Conservation (phyloP, 2,329 filamentous ascomycete genomes). For the Venturia oleaginea region DNA sequence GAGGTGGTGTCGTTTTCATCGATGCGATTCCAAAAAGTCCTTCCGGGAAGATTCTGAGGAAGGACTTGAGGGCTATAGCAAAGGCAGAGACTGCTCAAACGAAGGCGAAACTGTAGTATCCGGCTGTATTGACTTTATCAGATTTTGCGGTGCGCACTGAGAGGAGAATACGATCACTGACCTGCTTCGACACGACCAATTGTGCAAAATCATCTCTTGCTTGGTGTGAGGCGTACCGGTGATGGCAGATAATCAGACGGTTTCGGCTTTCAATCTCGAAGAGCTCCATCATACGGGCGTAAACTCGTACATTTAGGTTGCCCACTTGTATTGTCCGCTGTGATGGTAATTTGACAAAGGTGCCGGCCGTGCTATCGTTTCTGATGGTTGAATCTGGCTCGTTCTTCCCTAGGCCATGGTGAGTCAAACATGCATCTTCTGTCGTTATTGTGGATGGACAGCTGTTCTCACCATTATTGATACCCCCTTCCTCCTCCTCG, state of each 20-base stretch:
- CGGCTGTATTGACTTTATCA: not conserved
- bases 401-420: not conserved
- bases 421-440: not conserved
- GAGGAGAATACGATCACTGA: not conserved
- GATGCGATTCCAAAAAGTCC: constrained; percentile 27
- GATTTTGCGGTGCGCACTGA: not conserved
- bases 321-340: not conserved
- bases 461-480: not conserved
- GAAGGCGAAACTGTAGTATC: constrained; percentile 13
- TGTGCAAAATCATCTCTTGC: not conserved
- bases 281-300: constrained; percentile 1
- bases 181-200: not conserved
- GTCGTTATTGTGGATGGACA: not conserved
- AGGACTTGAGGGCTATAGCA: constrained; percentile 26
- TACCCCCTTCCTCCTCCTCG: not conserved
- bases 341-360: not conserved
- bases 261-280: constrained; percentile 4
- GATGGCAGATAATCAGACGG: not conserved
- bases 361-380: not conserved
- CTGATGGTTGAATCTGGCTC: not conserved
- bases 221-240: not conserved
- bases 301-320: not conserved
- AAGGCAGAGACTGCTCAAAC: constrained; percentile 19
- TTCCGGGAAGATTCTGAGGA: constrained; percentile 29
- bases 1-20: constrained; percentile 28